A percentile compares a stretch with the other conserved stretches of the same genome.
Evolutionary conservation across 768 basidiomycete genomes (phyloP).

Genomic region (Mrakia frigida): DNA sequence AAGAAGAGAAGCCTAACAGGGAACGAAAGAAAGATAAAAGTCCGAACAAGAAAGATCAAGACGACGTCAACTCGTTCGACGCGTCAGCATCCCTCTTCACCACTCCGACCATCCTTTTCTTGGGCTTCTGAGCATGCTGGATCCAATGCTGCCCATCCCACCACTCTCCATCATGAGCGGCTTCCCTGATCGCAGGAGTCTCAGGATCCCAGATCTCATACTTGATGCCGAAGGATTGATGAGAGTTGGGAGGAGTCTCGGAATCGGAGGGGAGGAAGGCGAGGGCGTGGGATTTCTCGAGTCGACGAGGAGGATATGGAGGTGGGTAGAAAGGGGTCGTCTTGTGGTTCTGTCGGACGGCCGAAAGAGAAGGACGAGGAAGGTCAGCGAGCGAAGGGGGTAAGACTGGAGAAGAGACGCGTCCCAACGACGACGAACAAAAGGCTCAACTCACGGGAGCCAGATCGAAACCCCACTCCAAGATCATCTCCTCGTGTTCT

Average conservation of each 20-base stretch:
- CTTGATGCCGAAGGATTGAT: neutral
- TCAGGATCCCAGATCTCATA: constrained; percentile 21
- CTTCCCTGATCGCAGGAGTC: neutral
- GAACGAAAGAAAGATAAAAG: neutral
- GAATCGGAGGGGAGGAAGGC: constrained; percentile 8
- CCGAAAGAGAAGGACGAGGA: neutral
- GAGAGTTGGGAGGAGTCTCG: neutral
- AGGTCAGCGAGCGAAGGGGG: neutral
- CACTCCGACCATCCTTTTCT: neutral
- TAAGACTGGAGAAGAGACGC: no score
- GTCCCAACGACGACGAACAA: neutral
- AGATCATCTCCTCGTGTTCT: constrained; percentile 8
- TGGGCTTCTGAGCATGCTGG: no score
- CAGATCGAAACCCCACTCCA: constrained; percentile 16
- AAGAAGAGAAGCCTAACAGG: no score
- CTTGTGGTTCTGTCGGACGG: neutral
- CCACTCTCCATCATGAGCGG: neutral
- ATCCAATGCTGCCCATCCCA: neutral
- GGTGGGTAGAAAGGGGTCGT: neutral
- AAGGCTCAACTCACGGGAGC: neutral
- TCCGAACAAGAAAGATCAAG: neutral
- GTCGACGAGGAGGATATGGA: constrained; percentile 23
- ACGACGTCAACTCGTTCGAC: neutral
- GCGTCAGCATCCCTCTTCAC: neutral
- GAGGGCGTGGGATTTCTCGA: constrained; percentile 12